A percentile compares a stretch with the other conserved stretches of the same genome.
Conservation (phyloP, 1,284 basidiomycete genomes). For the Papiliotrema fonsecae region DNA sequence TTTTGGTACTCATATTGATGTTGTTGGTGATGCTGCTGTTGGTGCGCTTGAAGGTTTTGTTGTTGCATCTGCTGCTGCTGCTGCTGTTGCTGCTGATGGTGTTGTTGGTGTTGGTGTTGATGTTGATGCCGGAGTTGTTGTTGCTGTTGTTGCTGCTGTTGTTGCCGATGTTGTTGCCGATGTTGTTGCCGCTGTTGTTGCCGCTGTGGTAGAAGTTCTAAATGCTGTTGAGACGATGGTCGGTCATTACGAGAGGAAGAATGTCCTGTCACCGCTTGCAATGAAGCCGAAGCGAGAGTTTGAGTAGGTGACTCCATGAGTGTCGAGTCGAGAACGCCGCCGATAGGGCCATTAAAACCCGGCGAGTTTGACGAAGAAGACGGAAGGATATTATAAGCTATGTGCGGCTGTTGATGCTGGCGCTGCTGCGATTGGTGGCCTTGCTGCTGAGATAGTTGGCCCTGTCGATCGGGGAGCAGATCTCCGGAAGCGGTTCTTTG, state of each 20-base stretch:
- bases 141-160: constrained; percentile 6
- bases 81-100: neutral
- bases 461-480: neutral
- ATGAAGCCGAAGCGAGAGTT: neutral
- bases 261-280: neutral
- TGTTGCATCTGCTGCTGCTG: constrained; percentile 3
- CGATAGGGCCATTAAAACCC: neutral
- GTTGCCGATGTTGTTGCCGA: neutral
- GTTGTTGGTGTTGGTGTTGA: constrained; percentile 3
- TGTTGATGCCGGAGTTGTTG: constrained; percentile 2
- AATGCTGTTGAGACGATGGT: constrained; percentile 7
- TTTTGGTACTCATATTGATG: constrained; percentile 9
- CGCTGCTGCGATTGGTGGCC: neutral
- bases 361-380: neutral
- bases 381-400: neutral
- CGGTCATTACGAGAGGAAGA: neutral
- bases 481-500: neutral
- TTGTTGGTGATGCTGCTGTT: constrained; percentile 7
- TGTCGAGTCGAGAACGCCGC: neutral
- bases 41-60: constrained; percentile 5
- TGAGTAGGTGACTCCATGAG: neutral
- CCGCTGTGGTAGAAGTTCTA: constrained; percentile 8
- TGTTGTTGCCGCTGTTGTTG: constrained; percentile 5
- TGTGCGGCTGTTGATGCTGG: neutral
- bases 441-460: too few relatives aligned